phyloP scores from a whole-genome alignment of 2,329 filamentous ascomycete species.

The Monosporascus cannonballus region DNA sequence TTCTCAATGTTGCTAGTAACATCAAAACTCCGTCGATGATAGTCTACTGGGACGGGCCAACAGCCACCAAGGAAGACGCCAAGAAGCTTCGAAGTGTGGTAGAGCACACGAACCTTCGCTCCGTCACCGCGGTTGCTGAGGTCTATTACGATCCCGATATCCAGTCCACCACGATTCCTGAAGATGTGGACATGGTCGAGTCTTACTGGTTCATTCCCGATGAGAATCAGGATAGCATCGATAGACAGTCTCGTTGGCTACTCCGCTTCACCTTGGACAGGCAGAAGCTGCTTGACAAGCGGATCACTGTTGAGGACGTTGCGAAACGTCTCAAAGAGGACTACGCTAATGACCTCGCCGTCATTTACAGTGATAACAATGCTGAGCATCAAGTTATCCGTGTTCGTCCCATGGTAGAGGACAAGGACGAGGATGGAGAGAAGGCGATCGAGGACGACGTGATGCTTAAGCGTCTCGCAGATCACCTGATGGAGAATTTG shows the following conservation, averaged over 20 bases:
- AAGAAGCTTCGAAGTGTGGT: conserved; percentile 84
- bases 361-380: conserved; percentile 98
- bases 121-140: conserved; percentile 85
- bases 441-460: conserved; percentile 73
- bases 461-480: conserved; percentile 86
- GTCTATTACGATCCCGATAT: conserved; percentile 97
- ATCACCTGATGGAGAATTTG: conserved; percentile 83
- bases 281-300: conserved; percentile 92
- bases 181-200: conserved; percentile 89
- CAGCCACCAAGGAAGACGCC: conserved; percentile 68
- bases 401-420: conserved; percentile 71
- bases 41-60: conserved; percentile 67
- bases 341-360: conserved; percentile 76
- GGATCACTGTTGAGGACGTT: conserved; percentile 84
- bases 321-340: conserved; percentile 83
- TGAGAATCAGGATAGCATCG: conserved; percentile 54
- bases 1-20: conserved; percentile 94
- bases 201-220: conserved; percentile 95
- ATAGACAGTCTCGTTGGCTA: conserved; percentile 88
- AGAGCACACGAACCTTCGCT: conserved; percentile 89
- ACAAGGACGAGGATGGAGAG: conserved; percentile 63
- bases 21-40: conserved; percentile 99
- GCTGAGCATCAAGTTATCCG: conserved; percentile 92
- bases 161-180: conserved; percentile 75
- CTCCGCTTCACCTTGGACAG: conserved; percentile 89